Evolutionary conservation across 1,284 basidiomycete species (phyloP), one percentile per base, ranked within the genome.

Genomic region (Moesziomyces antarcticus): DNA sequence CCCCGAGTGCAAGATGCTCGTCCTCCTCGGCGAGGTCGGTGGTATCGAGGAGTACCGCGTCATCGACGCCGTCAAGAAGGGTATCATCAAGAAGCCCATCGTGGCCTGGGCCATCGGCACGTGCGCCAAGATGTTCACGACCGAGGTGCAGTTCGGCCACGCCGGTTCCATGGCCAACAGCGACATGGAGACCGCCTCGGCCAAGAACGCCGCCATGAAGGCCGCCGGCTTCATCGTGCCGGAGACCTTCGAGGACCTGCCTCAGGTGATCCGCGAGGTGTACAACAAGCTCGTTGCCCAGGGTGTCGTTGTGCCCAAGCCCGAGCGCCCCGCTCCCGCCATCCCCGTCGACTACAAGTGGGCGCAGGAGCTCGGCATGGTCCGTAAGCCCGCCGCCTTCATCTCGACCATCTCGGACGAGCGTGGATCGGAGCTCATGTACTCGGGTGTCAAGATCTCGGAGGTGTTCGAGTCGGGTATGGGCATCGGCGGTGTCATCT

Each of bases 331-430:
- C 43, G 94, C 95, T 33, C 96, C 96, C 22, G 90, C 93, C 74
- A 98, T 98, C 85, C 96, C 96, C 27, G 96, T 98, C 93, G 96
- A 99, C 88, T 99, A 98, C 91, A 97, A 98, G 88, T 98, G 96
- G 96, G 96, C 96, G 46, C 85, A 88, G 88, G 96, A 98, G 87
- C 91, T 98, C 63, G 96, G 96, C 64, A 91, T 98, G 85, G 95
- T 99, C 85, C 92, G 96, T 84, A 98, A 98, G 88, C 96, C 96
- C 43, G 95, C 96, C 46, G 94, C 96, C 14, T 99, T 99, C 89
- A 98, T 99, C 88, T 97, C 95, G 55, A 98, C 97, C 77, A 99
- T 99, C 86, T 97, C 94, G 64, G 97, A 99, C 87, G 97, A 99
- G 89, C 93, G 96, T 84, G 96, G 96, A 4, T 94, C 97, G 85